These are phyloP conservation scores for Seiridium unicorne DNA, from an alignment of 2,329 filamentous ascomycete species.

Conservation along the genomic window DNA sequence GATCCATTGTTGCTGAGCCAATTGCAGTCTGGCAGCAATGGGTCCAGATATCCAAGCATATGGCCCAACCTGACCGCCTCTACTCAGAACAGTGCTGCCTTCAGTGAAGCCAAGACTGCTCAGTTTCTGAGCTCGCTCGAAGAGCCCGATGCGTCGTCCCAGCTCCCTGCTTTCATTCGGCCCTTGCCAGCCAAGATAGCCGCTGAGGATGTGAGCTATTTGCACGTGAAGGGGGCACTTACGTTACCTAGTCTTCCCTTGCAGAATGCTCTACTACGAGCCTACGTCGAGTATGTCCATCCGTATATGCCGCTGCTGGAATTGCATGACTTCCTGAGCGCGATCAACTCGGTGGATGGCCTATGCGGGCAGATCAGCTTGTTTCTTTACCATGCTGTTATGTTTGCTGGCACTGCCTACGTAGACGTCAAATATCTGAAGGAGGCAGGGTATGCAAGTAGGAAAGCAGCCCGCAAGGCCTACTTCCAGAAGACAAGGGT, in stretches of 20 bases:
- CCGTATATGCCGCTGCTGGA: conserved; percentile 91
- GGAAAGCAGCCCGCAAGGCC: conserved; percentile 80
- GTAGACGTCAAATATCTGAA: conserved; percentile 76
- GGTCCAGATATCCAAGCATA: conserved; percentile 27
- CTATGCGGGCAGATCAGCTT: conserved; percentile 73
- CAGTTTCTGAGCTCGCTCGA: conserved; percentile 48
- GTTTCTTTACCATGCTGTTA: conserved; percentile 87
- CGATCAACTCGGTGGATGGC: conserved; percentile 66
- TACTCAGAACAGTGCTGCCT: conserved; percentile 23
- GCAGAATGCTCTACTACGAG: conserved; percentile 77
- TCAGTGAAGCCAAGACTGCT: conserved; percentile 36
- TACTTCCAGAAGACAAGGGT: conserved; percentile 89
- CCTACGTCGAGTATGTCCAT: conserved; percentile 86
- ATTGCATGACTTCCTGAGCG: conserved; percentile 56
- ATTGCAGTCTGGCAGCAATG: conserved; percentile 23
- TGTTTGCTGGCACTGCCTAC: conserved; percentile 90
- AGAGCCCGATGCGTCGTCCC: conserved; percentile 43
- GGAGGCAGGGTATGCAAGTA: conserved; percentile 72
- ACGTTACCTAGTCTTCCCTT: conserved; percentile 68
- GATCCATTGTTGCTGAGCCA: conserved; percentile 30
- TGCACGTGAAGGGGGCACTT: conserved; percentile 81
- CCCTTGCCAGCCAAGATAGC: conserved; percentile 75
- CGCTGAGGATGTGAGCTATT: conserved; percentile 78
- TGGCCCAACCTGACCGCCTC: conserved; percentile 26
- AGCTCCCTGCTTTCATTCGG: conserved; percentile 70